These are phyloP conservation scores for Kappamyces sp. DNA, from an alignment of 192 early-diverging fungal genomes.

Conservation along the genomic window DNA sequence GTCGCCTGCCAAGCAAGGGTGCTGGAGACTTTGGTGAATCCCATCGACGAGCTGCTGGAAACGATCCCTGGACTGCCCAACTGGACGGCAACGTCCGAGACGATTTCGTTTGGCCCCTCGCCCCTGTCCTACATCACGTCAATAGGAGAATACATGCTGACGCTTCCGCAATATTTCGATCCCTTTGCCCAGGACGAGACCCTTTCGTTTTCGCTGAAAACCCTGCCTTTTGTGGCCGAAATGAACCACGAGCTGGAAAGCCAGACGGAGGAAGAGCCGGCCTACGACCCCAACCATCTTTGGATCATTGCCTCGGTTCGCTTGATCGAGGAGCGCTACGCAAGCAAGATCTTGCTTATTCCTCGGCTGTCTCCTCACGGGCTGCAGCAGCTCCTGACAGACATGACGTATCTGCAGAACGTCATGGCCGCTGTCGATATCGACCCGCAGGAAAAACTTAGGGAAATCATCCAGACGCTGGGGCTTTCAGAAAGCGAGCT, in stretches of 20 bases:
- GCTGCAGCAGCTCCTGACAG: constrained; percentile 52
- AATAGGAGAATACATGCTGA: constrained; percentile 61
- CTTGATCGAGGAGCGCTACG: constrained; percentile 48
- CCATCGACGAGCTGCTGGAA: no score
- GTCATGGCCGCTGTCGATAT: constrained; percentile 50
- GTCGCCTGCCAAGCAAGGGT: no score
- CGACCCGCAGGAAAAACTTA: constrained; percentile 15
- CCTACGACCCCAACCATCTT: constrained; percentile 39
- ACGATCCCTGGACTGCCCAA: no score
- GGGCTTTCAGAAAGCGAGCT: background rate
- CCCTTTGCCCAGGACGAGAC: constrained; percentile 51
- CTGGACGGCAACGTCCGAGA: no score
- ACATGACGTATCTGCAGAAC: constrained; percentile 62
- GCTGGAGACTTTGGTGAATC: no score
- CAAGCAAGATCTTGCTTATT: constrained; percentile 32
- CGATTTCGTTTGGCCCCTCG: constrained; percentile 48
- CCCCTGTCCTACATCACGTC: constrained; percentile 64
- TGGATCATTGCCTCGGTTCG: constrained; percentile 66
- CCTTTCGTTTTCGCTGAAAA: constrained; percentile 38
- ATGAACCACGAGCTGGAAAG: constrained; percentile 1
- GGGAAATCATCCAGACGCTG: background rate
- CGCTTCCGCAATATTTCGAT: constrained; percentile 65
- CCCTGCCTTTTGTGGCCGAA: constrained; percentile 38
- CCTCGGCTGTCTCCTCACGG: constrained; percentile 40
- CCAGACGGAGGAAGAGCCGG: constrained; percentile 12